Percentiles rank a stretch among this genome's conserved stretches.
Conservation (phyloP, 768 basidiomycete genomes). For the Cyclocybe cylindracea region DNA sequence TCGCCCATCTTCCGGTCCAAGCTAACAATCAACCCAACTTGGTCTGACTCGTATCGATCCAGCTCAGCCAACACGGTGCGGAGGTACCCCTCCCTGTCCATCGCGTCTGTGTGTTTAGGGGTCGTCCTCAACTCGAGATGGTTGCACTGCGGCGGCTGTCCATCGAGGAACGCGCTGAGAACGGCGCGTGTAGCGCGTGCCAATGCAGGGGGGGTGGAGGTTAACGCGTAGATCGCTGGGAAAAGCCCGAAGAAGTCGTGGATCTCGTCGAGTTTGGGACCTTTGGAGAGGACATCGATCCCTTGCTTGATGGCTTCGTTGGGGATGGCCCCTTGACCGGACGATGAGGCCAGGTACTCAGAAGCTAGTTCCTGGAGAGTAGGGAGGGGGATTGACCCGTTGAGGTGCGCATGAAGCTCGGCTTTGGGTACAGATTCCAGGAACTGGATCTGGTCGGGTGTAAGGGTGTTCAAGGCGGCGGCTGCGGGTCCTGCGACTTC, state of each 20-base stretch:
- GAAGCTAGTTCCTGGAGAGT: constrained; percentile 63
- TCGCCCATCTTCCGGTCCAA: constrained; percentile 71
- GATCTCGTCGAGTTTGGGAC: constrained; percentile 51
- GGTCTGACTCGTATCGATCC: constrained; percentile 50
- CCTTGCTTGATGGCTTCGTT: constrained; percentile 30
- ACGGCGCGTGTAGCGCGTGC: constrained; percentile 63
- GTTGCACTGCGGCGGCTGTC: constrained; percentile 50
- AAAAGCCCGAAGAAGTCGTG: constrained; percentile 76
- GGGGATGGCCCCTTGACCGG: constrained; percentile 8
- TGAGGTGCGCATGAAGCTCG: constrained; percentile 85
- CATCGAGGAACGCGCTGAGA: constrained; percentile 60
- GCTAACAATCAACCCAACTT: constrained; percentile 68
- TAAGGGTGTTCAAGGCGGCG: constrained; percentile 55
- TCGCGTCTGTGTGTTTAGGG: constrained; percentile 57
- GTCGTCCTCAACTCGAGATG: constrained; percentile 88
- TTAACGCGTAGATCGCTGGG: constrained; percentile 78
- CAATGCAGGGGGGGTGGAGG: constrained; percentile 58
- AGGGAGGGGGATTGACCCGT: constrained; percentile 76
- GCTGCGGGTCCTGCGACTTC: constrained; percentile 45
- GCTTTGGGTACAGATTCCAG: constrained; percentile 72
- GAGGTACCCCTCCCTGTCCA: constrained; percentile 65
- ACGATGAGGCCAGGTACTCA: constrained; percentile 29
- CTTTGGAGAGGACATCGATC: constrained; percentile 38
- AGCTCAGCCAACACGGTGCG: constrained; percentile 65
- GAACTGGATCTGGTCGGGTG: constrained; percentile 53